These are phyloP conservation scores for Colletotrichum eleusines DNA, from an alignment of 2,329 filamentous ascomycete genomes.

Conservation along the genomic window DNA sequence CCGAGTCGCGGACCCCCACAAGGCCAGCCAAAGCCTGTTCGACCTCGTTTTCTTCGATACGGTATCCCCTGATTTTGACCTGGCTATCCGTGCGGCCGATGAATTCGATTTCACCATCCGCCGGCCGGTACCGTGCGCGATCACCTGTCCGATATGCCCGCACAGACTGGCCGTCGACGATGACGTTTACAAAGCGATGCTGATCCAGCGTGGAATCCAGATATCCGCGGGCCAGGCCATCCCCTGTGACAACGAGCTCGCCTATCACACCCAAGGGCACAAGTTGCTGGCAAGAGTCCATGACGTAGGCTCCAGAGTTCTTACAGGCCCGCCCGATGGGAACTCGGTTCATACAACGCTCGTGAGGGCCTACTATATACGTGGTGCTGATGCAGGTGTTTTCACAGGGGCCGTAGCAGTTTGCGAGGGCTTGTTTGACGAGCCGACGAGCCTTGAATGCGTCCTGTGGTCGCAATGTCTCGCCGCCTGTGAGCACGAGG, in stretches of 20 bases:
- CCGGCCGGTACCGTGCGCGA: conserved; percentile 2
- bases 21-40: conserved; percentile 43
- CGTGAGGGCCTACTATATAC: background rate
- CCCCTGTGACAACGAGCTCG: conserved; percentile 48
- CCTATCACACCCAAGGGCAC: conserved; percentile 47
- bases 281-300: conserved; percentile 44
- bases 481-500: conserved; percentile 52
- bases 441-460: conserved; percentile 16
- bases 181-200: conserved; percentile 41
- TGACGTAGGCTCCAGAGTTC: conserved; percentile 44
- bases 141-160: conserved; percentile 48
- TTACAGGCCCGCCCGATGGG: conserved; percentile 42
- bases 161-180: background rate
- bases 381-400: conserved; percentile 22
- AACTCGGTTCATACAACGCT: conserved; percentile 33
- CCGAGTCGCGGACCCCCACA: conserved; percentile 41
- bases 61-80: conserved; percentile 50
- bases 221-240: conserved; percentile 46
- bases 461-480: conserved; percentile 39
- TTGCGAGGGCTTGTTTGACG: background rate
- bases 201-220: conserved; percentile 30
- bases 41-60: conserved; percentile 48
- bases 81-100: conserved; percentile 47
- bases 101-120: conserved; percentile 46
- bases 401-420: conserved; percentile 43